phyloP scores from a whole-genome alignment of 1,284 basidiomycete genomes.

The Trametes polyzona region DNA sequence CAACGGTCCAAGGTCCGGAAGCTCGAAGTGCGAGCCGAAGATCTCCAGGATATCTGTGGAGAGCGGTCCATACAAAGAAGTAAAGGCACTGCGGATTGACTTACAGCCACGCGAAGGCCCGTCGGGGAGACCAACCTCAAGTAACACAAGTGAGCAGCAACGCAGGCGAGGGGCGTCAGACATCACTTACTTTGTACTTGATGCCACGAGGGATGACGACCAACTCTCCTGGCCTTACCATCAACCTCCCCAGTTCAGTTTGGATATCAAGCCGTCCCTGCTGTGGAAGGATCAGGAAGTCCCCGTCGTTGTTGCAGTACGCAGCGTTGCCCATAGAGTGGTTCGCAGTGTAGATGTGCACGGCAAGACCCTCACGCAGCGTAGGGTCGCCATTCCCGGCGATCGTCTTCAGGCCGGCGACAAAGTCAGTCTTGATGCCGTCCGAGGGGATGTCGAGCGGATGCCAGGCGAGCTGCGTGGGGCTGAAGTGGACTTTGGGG shows the following conservation, averaged over 20 bases:
- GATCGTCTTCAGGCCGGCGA: constrained; percentile 66
- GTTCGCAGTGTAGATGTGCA: constrained; percentile 67
- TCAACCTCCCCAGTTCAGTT: constrained; percentile 67
- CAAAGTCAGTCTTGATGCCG: constrained; percentile 55
- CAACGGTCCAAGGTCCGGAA: constrained; percentile 70
- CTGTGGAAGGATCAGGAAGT: constrained; percentile 70
- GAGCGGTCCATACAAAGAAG: neutral
- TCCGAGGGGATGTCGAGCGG: constrained; percentile 59
- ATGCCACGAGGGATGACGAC: constrained; percentile 68
- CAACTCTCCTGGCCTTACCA: constrained; percentile 69
- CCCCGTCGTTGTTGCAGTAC: constrained; percentile 71
- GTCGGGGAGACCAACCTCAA: constrained; percentile 53
- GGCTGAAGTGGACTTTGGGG: constrained; percentile 62
- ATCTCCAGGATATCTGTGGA: constrained; percentile 48
- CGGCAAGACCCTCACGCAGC: constrained; percentile 60
- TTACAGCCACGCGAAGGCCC: constrained; percentile 56
- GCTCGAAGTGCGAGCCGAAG: constrained; percentile 64
- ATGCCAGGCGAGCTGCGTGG: constrained; percentile 72
- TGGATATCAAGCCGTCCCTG: constrained; percentile 68
- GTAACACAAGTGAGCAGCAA: neutral
- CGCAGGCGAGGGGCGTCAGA: neutral
- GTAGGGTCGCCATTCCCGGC: constrained; percentile 69
- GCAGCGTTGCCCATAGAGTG: constrained; percentile 66
- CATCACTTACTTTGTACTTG: constrained; percentile 56
- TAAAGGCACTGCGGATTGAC: neutral